Conservation (phyloP, 1,284 basidiomycete species). For the Moniliella sp. region DNA sequence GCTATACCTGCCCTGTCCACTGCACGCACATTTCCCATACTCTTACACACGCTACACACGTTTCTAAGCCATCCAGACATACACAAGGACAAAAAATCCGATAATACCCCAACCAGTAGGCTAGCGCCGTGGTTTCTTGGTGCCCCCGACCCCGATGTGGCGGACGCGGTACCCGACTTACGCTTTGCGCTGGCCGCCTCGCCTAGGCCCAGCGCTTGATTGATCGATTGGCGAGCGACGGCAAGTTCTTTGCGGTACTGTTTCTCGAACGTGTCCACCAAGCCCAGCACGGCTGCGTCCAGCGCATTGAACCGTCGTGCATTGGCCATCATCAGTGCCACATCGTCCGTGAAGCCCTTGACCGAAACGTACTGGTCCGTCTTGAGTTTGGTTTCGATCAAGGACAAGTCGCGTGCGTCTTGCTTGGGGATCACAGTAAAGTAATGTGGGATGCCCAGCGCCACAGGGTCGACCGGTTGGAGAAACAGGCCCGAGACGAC, state of each 20-base stretch:
- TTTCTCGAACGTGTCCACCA: slow-evolving; percentile 31
- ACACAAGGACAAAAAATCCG: no score
- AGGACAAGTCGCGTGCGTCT: slow-evolving; percentile 63
- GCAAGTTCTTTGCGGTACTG: slow-evolving; percentile 24
- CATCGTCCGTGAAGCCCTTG: slow-evolving; percentile 56
- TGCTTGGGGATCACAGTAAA: slow-evolving; percentile 57
- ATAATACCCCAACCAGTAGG: no score
- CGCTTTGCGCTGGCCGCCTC: no score
- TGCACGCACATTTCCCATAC: no score
- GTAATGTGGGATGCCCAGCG: slow-evolving; percentile 58
- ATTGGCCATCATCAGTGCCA: slow-evolving; percentile 64
- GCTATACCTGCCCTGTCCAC: no score
- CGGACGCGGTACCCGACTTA: no score
- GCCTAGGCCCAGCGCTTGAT: no score
- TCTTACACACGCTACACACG: no score
- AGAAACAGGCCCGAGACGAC: slow-evolving; percentile 33
- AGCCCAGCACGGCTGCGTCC: slow-evolving; percentile 50
- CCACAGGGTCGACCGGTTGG: slow-evolving; percentile 47
- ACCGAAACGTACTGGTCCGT: slow-evolving; percentile 56
- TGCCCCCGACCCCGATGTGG: no score
- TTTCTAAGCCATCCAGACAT: no score
- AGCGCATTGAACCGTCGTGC: slow-evolving; percentile 63
- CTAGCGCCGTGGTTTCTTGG: no score
- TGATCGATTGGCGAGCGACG: slow-evolving; percentile 6
- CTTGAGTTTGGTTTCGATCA: slow-evolving; percentile 63